Evolutionary conservation across 148 eudicot species (phyloP).

Genomic region (Chenopodium suecicum): DNA sequence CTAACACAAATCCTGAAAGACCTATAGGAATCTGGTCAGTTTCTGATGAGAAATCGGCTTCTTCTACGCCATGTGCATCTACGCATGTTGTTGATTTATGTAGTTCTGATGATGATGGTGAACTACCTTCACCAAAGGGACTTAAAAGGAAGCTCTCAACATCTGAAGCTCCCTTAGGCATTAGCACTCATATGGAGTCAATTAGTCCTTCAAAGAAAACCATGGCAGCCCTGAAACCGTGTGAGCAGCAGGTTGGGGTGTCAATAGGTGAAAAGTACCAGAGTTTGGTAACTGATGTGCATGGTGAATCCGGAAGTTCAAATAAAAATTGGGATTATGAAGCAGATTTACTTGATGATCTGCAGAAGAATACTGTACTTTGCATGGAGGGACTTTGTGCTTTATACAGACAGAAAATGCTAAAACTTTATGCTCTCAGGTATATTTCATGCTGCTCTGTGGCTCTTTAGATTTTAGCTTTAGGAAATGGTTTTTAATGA

Average conservation of each 20-base stretch:
- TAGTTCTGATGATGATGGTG: slow-evolving; percentile 25
- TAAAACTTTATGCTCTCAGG: slow-evolving; percentile 3
- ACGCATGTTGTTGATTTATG: not conserved
- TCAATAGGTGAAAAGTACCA: no score
- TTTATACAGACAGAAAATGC: slow-evolving; percentile 35
- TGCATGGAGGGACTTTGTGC: slow-evolving; percentile 58
- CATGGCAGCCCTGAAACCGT: not conserved
- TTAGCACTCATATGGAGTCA: not conserved
- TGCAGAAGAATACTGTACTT: slow-evolving; percentile 36
- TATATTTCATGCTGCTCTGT: not conserved
- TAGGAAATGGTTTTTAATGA: not conserved
- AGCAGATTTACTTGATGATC: slow-evolving; percentile 33
- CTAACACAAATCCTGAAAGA: not conserved
- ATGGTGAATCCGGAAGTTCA: slow-evolving; percentile 20
- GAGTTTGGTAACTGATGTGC: no score
- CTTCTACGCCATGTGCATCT: not conserved
- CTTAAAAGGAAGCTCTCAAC: slow-evolving; percentile 18
- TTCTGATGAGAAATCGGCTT: slow-evolving; percentile 4
- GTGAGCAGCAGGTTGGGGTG: not conserved
- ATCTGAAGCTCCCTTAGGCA: not conserved
- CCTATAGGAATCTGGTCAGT: not conserved
- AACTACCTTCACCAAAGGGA: not conserved
- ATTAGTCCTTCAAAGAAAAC: not conserved
- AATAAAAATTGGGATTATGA: slow-evolving; percentile 28
- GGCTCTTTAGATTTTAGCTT: not conserved